Conservation (phyloP, 495 filamentous ascomycete genomes). For the Aspergillus saccharolyticus region DNA sequence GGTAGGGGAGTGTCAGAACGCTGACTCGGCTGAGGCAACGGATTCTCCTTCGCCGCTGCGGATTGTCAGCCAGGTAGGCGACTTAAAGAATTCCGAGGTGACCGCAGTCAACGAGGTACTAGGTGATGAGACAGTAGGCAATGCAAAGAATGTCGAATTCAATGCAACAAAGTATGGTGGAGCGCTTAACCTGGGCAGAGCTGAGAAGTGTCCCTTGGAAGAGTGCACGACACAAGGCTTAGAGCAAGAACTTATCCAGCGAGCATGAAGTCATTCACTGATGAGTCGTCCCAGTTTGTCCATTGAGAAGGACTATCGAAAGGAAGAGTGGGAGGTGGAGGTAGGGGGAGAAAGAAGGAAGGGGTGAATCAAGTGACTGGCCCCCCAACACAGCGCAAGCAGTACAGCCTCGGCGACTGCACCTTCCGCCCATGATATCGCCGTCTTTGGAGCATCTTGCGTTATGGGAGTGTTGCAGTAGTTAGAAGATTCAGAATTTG, state of each 20-base stretch:
- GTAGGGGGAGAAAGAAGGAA: neutral
- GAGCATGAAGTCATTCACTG: neutral
- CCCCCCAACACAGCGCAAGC: neutral
- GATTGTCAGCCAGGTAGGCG: slow-evolving; percentile 1
- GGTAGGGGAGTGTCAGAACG: neutral
- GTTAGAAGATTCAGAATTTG: neutral
- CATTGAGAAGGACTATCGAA: neutral
- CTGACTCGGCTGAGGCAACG: neutral
- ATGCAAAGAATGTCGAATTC: neutral
- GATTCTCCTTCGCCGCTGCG: neutral
- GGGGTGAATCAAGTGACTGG: slow-evolving; percentile 3
- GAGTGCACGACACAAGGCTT: neutral
- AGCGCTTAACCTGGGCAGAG: neutral
- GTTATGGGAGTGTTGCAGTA: no score
- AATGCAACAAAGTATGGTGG: neutral
- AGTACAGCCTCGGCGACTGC: neutral
- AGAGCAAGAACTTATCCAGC: neutral
- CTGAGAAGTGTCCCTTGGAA: neutral
- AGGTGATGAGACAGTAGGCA: neutral
- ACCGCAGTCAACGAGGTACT: neutral
- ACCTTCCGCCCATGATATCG: neutral
- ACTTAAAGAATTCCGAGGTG: neutral
- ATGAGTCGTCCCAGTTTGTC: neutral
- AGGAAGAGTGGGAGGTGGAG: neutral
- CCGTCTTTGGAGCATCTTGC: no score